Evolutionary conservation across 2,329 filamentous ascomycete species (phyloP).

Genomic region (Ambrosiella cleistominuta): DNA sequence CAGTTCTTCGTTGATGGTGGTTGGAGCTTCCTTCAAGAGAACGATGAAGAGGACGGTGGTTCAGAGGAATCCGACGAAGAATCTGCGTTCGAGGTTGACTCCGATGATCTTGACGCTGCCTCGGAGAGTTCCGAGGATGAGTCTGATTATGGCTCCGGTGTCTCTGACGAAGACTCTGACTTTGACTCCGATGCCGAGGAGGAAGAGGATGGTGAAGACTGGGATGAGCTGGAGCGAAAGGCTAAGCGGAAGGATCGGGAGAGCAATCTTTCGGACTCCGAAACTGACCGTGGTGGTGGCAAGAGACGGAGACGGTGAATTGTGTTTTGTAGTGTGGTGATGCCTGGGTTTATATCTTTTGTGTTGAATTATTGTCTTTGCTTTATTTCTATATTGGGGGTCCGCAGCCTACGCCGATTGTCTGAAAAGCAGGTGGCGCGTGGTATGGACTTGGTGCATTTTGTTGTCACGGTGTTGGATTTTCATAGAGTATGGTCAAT

Average conservation of each 20-base stretch:
- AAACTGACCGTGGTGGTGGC: conserved; percentile 54
- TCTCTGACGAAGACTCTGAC: conserved; percentile 59
- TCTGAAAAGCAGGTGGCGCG: background rate
- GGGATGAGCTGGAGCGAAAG: conserved; percentile 89
- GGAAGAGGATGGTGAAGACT: conserved; percentile 69
- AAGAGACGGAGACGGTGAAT: conserved; percentile 26
- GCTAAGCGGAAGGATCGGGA: conserved; percentile 68
- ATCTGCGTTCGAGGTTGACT: conserved; percentile 77
- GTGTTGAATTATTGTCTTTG: background rate
- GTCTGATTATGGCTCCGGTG: conserved; percentile 85
- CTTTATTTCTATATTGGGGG: background rate
- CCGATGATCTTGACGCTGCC: conserved; percentile 68
- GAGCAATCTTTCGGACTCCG: conserved; percentile 35
- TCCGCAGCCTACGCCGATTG: background rate
- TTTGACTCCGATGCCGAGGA: conserved; percentile 44
- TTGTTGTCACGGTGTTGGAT: background rate
- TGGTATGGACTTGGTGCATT: background rate
- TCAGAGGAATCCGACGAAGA: conserved; percentile 64
- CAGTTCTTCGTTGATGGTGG: conserved; percentile 90
- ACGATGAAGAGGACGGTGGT: conserved; percentile 68
- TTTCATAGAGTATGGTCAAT: background rate
- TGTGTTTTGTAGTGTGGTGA: conserved; percentile 16
- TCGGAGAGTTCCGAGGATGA: conserved; percentile 66
- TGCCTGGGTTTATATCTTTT: background rate
- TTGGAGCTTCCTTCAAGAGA: conserved; percentile 79